A percentile compares a stretch with the other conserved stretches of the same genome.
phyloP scores from a whole-genome alignment of 2,329 filamentous ascomycete species.

The Colletotrichum chlorophyti region DNA sequence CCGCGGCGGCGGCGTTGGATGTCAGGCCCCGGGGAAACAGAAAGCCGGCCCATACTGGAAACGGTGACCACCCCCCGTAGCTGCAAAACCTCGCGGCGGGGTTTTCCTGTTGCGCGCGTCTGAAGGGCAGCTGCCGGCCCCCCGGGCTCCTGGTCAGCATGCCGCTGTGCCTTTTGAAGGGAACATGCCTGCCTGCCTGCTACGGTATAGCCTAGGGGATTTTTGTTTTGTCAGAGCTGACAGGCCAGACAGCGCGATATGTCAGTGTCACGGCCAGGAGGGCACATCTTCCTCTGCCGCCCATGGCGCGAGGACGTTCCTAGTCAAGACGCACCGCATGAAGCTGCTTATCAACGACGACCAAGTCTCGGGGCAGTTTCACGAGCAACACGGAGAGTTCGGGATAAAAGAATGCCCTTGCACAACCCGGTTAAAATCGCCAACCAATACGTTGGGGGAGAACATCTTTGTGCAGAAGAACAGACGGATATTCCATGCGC shows the following conservation, averaged over 20 bases:
- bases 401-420: too few species aligned
- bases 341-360: constrained; percentile 1
- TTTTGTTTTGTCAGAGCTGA: constrained; percentile 17
- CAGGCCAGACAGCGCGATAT: background rate
- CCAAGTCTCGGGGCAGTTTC: constrained; percentile 21
- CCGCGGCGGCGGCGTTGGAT: too few species aligned
- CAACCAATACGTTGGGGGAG: background rate
- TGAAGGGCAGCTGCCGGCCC: too few species aligned
- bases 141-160: too few species aligned
- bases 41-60: constrained; percentile 20
- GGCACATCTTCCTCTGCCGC: background rate
- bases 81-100: constrained; percentile 4
- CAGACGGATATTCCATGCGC: background rate
- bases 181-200: background rate
- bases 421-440: background rate
- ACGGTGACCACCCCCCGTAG: constrained; percentile 12
- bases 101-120: too few species aligned
- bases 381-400: too few species aligned
- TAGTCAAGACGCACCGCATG: background rate
- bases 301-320: too few species aligned
- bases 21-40: too few species aligned
- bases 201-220: background rate
- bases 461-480: constrained; percentile 12
- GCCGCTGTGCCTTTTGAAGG: too few species aligned
- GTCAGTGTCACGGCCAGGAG: background rate